phyloP scores from a whole-genome alignment of 495 filamentous ascomycete species.

The Hypoxylon cercidicola region DNA sequence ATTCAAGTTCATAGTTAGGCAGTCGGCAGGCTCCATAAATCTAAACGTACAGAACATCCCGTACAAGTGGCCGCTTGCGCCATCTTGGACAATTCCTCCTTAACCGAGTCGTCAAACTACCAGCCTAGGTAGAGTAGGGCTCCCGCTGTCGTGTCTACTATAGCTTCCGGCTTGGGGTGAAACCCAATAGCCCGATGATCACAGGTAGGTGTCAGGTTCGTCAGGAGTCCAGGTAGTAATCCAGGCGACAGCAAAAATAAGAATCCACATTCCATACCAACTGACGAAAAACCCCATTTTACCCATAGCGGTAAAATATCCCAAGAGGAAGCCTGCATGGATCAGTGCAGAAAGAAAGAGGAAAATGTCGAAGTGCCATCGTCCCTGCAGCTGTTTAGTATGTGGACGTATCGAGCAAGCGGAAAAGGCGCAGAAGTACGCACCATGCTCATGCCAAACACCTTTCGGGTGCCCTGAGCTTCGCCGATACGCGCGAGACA shows the following conservation, averaged over 20 bases:
- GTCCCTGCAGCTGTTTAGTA: constrained; percentile 28
- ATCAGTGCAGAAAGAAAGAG: constrained; percentile 26
- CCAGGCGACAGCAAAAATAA: constrained; percentile 30
- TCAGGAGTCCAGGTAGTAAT: constrained; percentile 29
- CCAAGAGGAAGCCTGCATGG: constrained; percentile 21
- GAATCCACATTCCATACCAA: constrained; percentile 37
- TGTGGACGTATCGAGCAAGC: not conserved
- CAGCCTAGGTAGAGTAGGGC: too few relatives aligned
- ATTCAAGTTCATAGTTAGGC: too few relatives aligned
- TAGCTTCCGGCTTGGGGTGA: too few relatives aligned
- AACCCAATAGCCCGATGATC: not conserved
- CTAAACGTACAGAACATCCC: too few relatives aligned
- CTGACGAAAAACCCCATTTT: constrained; percentile 12
- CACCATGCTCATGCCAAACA: constrained; percentile 23
- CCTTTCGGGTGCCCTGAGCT: constrained; percentile 25
- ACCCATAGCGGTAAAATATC: constrained; percentile 26
- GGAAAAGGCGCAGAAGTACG: constrained; percentile 5
- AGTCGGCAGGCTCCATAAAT: too few relatives aligned
- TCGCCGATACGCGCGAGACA: constrained; percentile 38
- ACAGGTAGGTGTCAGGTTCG: constrained; percentile 11
- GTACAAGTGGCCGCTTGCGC: too few relatives aligned
- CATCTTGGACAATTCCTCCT: too few relatives aligned
- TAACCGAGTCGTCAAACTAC: too few relatives aligned
- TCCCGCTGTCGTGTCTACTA: too few relatives aligned
- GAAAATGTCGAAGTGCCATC: constrained; percentile 36